Evolutionary conservation across 345 rosid genomes (phyloP).

Genomic region (Alliaria petiolata): DNA sequence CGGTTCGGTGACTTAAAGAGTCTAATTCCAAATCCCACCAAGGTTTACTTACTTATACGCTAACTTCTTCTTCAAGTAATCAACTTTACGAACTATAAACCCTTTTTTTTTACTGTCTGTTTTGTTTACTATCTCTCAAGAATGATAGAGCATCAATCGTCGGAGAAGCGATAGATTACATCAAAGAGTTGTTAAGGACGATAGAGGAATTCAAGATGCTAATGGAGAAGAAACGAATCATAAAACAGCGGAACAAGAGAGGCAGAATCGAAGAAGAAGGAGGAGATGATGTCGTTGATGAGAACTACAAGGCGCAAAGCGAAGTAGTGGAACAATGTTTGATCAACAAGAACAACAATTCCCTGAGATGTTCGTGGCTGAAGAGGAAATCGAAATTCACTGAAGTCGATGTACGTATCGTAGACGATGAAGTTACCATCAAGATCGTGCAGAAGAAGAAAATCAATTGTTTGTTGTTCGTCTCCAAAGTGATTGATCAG

Average conservation of each 20-base stretch:
- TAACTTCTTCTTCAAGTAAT: slow-evolving; percentile 5
- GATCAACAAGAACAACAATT: slow-evolving; percentile 30
- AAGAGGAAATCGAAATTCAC: slow-evolving; percentile 72
- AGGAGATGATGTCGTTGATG: slow-evolving; percentile 34
- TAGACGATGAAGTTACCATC: slow-evolving; percentile 72
- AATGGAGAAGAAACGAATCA: slow-evolving; percentile 59
- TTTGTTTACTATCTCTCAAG: slow-evolving; percentile 20
- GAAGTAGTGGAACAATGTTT: slow-evolving; percentile 42
- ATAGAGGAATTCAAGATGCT: slow-evolving; percentile 60
- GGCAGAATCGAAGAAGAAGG: slow-evolving; percentile 39
- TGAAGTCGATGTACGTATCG: slow-evolving; percentile 73
- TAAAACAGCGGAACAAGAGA: slow-evolving; percentile 45
- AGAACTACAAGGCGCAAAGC: slow-evolving; percentile 31
- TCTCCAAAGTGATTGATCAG: slow-evolving; percentile 66
- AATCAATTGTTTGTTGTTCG: slow-evolving; percentile 57
- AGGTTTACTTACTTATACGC: slow-evolving; percentile 34
- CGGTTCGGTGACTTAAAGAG: slow-evolving; percentile 43
- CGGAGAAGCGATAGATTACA: slow-evolving; percentile 69
- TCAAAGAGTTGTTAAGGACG: slow-evolving; percentile 60
- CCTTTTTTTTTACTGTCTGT: not conserved
- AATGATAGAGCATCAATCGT: slow-evolving; percentile 66
- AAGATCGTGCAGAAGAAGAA: slow-evolving; percentile 72
- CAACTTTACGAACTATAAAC: not conserved
- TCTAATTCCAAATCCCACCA: slow-evolving; percentile 66
- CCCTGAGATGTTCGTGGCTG: slow-evolving; percentile 78